Base-by-base conservation (phyloP, 768 basidiomycete genomes). In the Termitomyces sp. region DNA sequence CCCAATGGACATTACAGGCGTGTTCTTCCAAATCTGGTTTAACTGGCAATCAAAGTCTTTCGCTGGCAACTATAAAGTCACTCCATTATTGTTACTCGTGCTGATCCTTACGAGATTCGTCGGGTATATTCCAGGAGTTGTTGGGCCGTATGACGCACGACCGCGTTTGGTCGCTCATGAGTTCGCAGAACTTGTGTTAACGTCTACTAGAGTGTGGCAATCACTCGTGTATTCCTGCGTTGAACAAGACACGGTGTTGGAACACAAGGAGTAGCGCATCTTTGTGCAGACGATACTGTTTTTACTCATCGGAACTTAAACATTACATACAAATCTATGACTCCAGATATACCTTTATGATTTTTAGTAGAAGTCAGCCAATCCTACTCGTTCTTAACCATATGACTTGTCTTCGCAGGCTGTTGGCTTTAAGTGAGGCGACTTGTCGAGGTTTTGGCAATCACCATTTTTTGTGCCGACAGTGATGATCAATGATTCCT, bases 11-110 rank as follows among this genome's bases (percentile, higher is more conserved):
- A 4, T 61, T 5, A 55, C 61, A 1, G 68, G 69, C 2, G 22
- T 31, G 13, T 47, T 66, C 6, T 65, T 65, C 37, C 70, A 71
- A 56, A 48, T 70, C 18, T 45, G 63, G 46, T 52, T 73, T 58
- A 73, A 68, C 54, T 58, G 55, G 58, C 60, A 62, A 27, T 59
- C 63, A 2, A 54, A 55, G 24, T 58, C 63, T 9, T 71, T 65
- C 44, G 69, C 70, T 2, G 72, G 72, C 15, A 61, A 58, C 6
- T 69, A 66, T 37, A 63, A 63, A 41, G 4, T 59, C 27, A 18
- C 55, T 41, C 37, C 49, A 36, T 16, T 57, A 34, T 42, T 60
- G 16, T 30, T 5, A 9, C 39, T 65, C 16, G 37, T 27, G 4
- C 0, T 58, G 45, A 22, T 33, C 1, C 15, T 56, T 15, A 11